Evolutionary conservation across 257 asterid genomes (phyloP).

Genomic region (Solanum chaucha): DNA sequence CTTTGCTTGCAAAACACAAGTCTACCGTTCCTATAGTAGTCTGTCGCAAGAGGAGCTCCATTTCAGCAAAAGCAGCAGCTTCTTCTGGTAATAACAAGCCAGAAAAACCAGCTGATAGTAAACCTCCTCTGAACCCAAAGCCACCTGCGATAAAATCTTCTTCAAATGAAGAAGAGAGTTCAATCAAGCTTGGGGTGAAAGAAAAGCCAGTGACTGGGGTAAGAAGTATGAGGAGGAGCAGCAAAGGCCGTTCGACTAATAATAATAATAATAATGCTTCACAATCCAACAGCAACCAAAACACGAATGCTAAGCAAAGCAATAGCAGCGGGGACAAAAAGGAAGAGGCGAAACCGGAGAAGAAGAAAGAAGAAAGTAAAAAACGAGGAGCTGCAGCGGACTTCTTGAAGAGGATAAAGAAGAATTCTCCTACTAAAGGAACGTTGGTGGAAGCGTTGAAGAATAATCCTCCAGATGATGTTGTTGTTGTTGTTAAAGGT

Average conservation of each 20-base stretch:
- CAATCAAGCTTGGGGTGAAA: slow-evolving; percentile 9
- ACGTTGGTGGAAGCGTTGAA: slow-evolving; percentile 8
- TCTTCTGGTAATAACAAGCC: slow-evolving; percentile 8
- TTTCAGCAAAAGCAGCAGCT: slow-evolving; percentile 17
- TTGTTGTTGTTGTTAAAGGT: neutral
- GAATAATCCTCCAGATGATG: neutral
- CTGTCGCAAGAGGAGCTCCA: slow-evolving; percentile 33
- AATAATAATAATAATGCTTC: neutral
- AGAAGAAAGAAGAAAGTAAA: slow-evolving; percentile 13
- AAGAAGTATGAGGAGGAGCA: slow-evolving; percentile 26
- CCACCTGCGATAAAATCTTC: slow-evolving; percentile 9
- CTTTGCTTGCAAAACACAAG: slow-evolving; percentile 20
- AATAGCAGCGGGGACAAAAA: neutral
- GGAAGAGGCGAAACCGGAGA: neutral
- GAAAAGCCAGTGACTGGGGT: slow-evolving; percentile 33
- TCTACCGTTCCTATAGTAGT: slow-evolving; percentile 21
- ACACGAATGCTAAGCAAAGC: slow-evolving; percentile 7
- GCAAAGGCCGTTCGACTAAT: slow-evolving; percentile 2
- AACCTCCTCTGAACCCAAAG: slow-evolving; percentile 5
- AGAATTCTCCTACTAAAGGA: slow-evolving; percentile 17
- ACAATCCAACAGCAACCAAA: slow-evolving; percentile 5
- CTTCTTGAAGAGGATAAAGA: slow-evolving; percentile 22
- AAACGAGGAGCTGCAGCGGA: slow-evolving; percentile 28
- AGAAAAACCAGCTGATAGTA: slow-evolving; percentile 6
- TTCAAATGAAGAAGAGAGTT: slow-evolving; percentile 19